Percentiles rank a stretch among this genome's conserved stretches.
These are phyloP conservation scores for Pouteria glomerata DNA, from an alignment of 148 eudicot genomes.

Conservation along the genomic window DNA sequence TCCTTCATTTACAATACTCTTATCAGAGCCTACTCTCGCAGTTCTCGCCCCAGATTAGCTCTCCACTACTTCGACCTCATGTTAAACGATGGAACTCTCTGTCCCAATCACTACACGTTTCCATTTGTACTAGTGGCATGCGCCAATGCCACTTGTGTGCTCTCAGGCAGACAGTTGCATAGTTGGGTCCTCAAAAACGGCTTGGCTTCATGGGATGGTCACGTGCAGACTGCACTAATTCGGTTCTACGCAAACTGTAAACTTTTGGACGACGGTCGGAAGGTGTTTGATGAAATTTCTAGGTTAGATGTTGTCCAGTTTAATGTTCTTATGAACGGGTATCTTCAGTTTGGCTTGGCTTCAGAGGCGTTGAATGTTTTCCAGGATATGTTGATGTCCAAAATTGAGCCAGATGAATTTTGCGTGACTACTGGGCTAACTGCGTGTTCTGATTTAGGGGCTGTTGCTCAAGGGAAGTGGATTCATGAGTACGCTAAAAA, in stretches of 20 bases:
- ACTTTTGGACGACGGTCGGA: constrained; percentile 15
- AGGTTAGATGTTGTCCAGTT: constrained; percentile 12
- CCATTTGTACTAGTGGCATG: constrained; percentile 16
- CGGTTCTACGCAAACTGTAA: constrained; percentile 18
- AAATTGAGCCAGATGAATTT: constrained; percentile 16
- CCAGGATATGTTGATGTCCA: not conserved
- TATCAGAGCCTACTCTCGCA: constrained; percentile 22
- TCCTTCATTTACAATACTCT: constrained; percentile 24
- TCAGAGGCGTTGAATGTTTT: constrained; percentile 15
- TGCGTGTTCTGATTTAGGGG: constrained; percentile 17
- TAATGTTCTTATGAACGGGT: constrained; percentile 16
- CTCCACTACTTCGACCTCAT: constrained; percentile 20
- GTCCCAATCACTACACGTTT: constrained; percentile 18
- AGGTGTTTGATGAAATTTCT: not conserved
- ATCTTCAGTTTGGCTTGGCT: constrained; percentile 16
- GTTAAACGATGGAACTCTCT: constrained; percentile 1
- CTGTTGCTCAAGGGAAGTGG: no score
- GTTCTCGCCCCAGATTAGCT: constrained; percentile 2
- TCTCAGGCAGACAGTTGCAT: constrained; percentile 13
- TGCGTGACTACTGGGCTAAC: constrained; percentile 20
- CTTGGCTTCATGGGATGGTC: constrained; percentile 10
- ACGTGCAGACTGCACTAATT: constrained; percentile 17
- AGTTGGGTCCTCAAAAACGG: constrained; percentile 16
- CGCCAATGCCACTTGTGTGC: not conserved
- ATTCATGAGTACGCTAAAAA: no score